phyloP scores from a whole-genome alignment of 768 basidiomycete species.

The Boletellus sp. region DNA sequence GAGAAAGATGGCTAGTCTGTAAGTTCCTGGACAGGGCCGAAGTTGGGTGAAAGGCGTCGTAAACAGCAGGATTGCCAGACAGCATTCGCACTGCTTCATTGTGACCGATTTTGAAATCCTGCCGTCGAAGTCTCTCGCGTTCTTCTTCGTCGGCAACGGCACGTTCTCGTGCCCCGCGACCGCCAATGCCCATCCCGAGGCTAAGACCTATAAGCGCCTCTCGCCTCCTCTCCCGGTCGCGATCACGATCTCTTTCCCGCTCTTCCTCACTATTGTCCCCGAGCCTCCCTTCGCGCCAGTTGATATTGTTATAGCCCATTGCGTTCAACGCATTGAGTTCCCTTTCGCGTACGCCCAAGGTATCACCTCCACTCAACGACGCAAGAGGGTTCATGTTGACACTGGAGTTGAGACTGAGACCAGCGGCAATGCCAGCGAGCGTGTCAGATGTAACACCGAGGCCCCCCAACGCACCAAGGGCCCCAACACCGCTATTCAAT shows the following conservation, averaged over 20 bases:
- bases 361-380: conserved; percentile 21
- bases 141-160: conserved; percentile 58
- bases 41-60: conserved; percentile 77
- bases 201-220: conserved; percentile 42
- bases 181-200: conserved; percentile 24
- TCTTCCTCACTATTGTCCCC: conserved; percentile 34
- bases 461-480: conserved; percentile 24
- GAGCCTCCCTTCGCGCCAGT: conserved; percentile 34
- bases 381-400: conserved; percentile 26
- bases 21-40: conserved; percentile 28
- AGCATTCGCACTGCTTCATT: conserved; percentile 37
- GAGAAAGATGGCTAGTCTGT: conserved; percentile 23
- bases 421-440: conserved; percentile 26
- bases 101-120: conserved; percentile 43
- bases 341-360: conserved; percentile 43
- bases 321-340: conserved; percentile 46
- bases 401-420: conserved; percentile 28
- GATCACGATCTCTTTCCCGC: conserved; percentile 49
- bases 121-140: conserved; percentile 52
- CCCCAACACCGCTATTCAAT: conserved; percentile 26
- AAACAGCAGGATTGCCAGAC: conserved; percentile 47
- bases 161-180: conserved; percentile 59
- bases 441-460: conserved; percentile 28
- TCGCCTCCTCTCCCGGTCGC: conserved; percentile 37
- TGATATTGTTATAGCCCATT: conserved; percentile 40